Evolutionary conservation across 2,329 filamentous ascomycete genomes (phyloP).

Genomic region (Intubia oerlemansii): DNA sequence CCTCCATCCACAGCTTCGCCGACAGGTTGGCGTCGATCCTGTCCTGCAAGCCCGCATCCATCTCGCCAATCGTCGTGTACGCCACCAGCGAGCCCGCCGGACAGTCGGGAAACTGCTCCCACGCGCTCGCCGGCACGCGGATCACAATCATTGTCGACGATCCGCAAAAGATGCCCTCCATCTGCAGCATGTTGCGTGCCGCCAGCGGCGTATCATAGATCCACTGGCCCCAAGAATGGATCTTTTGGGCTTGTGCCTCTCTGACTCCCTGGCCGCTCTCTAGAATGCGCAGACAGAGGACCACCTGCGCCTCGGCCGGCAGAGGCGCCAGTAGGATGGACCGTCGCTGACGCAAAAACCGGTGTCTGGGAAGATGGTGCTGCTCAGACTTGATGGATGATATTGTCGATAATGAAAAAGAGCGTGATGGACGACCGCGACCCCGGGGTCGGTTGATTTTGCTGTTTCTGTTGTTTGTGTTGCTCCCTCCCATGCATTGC

Average conservation of each 20-base stretch:
- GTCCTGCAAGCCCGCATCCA: not conserved
- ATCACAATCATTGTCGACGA: conserved; percentile 8
- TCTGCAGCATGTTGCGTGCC: conserved; percentile 5
- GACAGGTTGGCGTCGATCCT: conserved; percentile 6
- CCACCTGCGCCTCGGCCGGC: conserved; percentile 6
- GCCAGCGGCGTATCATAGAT: conserved; percentile 4
- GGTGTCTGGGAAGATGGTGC: conserved; percentile 6
- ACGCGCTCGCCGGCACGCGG: conserved; percentile 6
- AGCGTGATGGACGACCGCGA: too few relatives aligned
- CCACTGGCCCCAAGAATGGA: conserved; percentile 9
- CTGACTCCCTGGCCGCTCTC: conserved; percentile 3
- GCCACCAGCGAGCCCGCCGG: conserved; percentile 6
- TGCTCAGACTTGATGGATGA: too few relatives aligned
- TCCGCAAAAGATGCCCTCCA: conserved; percentile 6
- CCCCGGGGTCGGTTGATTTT: too few relatives aligned
- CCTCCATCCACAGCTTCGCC: conserved; percentile 6
- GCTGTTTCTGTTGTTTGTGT: too few relatives aligned
- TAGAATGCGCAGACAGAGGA: conserved; percentile 7
- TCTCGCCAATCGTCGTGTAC: conserved; percentile 6
- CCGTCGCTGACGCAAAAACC: conserved; percentile 4
- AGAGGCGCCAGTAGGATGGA: conserved; percentile 6
- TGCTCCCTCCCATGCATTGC: too few relatives aligned
- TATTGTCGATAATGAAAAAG: too few relatives aligned
- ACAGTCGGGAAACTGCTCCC: conserved; percentile 6
- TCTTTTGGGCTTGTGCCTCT: too few relatives aligned